Evolutionary conservation across 176 grass and related monocot genomes (phyloP).

Genomic region (Carex littledalei): DNA sequence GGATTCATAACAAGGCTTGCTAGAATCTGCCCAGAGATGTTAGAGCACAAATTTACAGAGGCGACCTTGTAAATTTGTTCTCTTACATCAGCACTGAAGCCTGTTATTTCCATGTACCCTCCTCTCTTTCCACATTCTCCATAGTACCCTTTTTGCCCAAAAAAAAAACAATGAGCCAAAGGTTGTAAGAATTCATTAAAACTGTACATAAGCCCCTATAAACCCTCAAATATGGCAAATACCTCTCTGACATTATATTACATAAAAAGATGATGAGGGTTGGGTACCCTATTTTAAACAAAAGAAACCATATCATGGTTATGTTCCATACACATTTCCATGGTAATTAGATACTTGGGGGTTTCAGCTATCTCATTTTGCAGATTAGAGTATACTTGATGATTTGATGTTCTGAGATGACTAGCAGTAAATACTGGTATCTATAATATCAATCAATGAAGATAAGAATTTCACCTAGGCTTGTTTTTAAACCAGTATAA

Average conservation of each 20-base stretch:
- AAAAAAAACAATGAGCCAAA: not conserved
- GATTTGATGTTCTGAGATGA: not conserved
- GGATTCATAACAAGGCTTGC: slow-evolving; percentile 96
- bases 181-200: not conserved
- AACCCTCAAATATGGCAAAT: not conserved
- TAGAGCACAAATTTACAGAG: slow-evolving; percentile 96
- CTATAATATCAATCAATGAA: not conserved
- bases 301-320: not conserved
- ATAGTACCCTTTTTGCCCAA: slow-evolving; percentile 56
- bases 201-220: not conserved
- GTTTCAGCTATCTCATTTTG: not conserved
- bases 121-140: slow-evolving; percentile 99
- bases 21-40: slow-evolving; percentile 90
- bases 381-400: not conserved
- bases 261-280: not conserved
- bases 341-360: not conserved
- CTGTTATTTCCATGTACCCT: slow-evolving; percentile 96
- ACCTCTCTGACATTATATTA: not conserved
- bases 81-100: slow-evolving; percentile 84
- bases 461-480: not conserved
- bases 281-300: not conserved
- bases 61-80: slow-evolving; percentile 98
- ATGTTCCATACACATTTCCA: not conserved
- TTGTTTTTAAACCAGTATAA: not conserved
- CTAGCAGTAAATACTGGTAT: not conserved